Evolutionary conservation across 441 rosid species (phyloP).

Genomic region (Croton laevigatus): DNA sequence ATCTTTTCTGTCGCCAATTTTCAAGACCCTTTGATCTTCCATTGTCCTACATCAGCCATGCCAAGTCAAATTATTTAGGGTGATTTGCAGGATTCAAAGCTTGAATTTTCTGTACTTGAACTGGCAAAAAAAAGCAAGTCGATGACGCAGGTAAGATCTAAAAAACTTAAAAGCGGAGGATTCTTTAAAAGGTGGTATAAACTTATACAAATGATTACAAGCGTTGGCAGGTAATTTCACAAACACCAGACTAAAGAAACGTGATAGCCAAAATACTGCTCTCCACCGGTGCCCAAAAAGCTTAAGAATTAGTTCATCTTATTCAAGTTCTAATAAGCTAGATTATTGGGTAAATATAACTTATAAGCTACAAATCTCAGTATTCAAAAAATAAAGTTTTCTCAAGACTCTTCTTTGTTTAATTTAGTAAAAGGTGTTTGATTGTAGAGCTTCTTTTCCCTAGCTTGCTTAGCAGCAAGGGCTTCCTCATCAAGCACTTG

Average conservation of each 20-base stretch:
- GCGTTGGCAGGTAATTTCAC: neutral
- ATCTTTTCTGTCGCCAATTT: neutral
- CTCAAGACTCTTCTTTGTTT: conserved; percentile 64
- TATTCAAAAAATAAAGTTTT: neutral
- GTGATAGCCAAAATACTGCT: neutral
- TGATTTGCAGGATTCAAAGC: neutral
- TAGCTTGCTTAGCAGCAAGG: conserved; percentile 66
- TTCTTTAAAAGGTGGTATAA: neutral
- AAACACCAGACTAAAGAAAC: neutral
- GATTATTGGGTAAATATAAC: neutral
- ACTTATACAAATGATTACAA: conserved; percentile 3
- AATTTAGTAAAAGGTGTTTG: conserved; percentile 47
- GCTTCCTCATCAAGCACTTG: conserved; percentile 81
- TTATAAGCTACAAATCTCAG: neutral
- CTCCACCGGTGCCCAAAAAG: neutral
- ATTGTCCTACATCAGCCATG: too few relatives aligned
- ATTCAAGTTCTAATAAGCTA: conserved; percentile 4
- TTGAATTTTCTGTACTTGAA: neutral
- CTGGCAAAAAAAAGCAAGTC: neutral
- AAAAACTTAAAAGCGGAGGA: neutral
- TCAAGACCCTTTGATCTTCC: neutral
- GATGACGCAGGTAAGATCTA: neutral
- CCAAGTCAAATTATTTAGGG: neutral
- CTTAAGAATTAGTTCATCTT: neutral
- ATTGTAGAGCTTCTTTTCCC: conserved; percentile 47